A percentile compares a stretch with the other conserved stretches of the same genome.
Conservation (phyloP, 352 stramenopile genomes). For the Hyaloperonospora brassicae region DNA sequence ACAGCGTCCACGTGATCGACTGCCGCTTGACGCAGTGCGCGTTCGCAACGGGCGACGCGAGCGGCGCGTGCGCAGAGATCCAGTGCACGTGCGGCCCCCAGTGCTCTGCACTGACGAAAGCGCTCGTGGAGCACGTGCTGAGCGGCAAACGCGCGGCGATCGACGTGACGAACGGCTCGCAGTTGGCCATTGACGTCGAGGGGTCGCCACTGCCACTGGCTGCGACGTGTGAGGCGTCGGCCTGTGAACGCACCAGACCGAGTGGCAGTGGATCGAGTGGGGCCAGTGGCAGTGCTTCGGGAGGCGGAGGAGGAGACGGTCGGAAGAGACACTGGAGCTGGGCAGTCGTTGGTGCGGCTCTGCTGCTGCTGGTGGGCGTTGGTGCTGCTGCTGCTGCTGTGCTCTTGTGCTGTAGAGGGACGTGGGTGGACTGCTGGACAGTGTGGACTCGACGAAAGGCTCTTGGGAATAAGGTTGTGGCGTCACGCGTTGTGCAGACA, state of each 20-base stretch:
- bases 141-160: conserved; percentile 63
- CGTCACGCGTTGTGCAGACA: conserved; percentile 29
- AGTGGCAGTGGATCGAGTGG: conserved; percentile 25
- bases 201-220: conserved; percentile 58
- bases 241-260: conserved; percentile 38
- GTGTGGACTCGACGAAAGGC: conserved; percentile 2
- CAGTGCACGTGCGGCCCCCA: conserved; percentile 53
- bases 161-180: conserved; percentile 33
- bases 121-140: conserved; percentile 52
- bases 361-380: background rate
- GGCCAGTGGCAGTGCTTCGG: conserved; percentile 17
- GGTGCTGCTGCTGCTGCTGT: no score
- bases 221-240: conserved; percentile 52
- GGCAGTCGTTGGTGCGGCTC: conserved; percentile 1
- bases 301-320: conserved; percentile 16
- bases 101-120: conserved; percentile 57
- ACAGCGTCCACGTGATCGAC: conserved; percentile 58
- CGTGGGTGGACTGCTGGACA: conserved; percentile 16
- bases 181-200: conserved; percentile 58
- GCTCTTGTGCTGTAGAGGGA: conserved; percentile 12
- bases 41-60: conserved; percentile 36
- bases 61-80: conserved; percentile 41
- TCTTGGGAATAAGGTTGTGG: conserved; percentile 11
- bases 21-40: conserved; percentile 49
- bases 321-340: background rate